Evolutionary conservation across 768 basidiomycete species (phyloP).

Genomic region (Boletus coccyginus): DNA sequence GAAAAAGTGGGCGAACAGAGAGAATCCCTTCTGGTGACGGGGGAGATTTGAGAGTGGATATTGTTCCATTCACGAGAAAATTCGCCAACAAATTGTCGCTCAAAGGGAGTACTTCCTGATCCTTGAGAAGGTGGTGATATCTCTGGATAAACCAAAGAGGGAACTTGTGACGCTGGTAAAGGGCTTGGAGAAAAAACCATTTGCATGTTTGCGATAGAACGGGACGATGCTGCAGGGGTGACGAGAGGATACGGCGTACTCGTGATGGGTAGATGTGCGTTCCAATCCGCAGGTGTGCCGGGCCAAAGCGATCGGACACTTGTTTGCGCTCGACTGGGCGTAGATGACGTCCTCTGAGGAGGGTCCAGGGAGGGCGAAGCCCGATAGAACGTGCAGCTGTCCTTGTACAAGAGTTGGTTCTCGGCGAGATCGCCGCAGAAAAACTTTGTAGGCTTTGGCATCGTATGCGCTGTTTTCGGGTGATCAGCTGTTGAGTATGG

Average conservation of each 20-base stretch:
- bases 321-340: conserved; percentile 11
- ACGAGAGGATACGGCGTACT: conserved; percentile 9
- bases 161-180: conserved; percentile 16
- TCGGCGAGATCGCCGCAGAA: conserved; percentile 5
- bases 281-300: background rate
- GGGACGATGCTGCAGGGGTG: conserved; percentile 13
- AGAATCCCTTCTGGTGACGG: conserved; percentile 15
- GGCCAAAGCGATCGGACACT: background rate
- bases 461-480: background rate
- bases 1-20: conserved; percentile 5
- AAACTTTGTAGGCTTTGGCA: background rate
- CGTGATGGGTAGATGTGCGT: background rate
- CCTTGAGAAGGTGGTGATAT: conserved; percentile 30
- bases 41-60: conserved; percentile 19
- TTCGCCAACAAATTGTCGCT: conserved; percentile 25
- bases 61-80: conserved; percentile 19
- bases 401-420: background rate
- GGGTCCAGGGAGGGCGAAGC: background rate
- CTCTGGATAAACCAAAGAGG: conserved; percentile 18
- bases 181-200: conserved; percentile 30
- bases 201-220: conserved; percentile 4
- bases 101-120: conserved; percentile 27
- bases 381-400: conserved; percentile 5
- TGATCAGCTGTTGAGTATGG: background rate
- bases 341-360: conserved; percentile 6